Base-by-base conservation (phyloP, 345 rosid species). In the thale cress (Arabidopsis thaliana) region DNA sequence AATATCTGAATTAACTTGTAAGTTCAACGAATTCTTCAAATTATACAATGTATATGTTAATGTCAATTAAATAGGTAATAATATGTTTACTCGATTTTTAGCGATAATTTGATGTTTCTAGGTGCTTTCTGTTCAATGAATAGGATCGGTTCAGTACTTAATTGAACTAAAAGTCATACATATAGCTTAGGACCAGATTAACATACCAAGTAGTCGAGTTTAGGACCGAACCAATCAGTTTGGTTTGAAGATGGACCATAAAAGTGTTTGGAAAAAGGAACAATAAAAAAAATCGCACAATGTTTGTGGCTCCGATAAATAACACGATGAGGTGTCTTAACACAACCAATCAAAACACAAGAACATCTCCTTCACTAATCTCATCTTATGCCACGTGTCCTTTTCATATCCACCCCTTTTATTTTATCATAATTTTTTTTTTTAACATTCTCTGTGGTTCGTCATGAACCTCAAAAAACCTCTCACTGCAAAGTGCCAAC, bases 321-420 rank as follows among this genome's bases (percentile, higher is more conserved):
- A 55, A 77, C 72, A 50, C 50, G 80, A 68, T 68, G 79, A 68
- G 28, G 59, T 71, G 80, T 64, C 45, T 0, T 7, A 41, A 58
- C 4, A 22, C 41, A 58, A 66, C 81, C 81, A 78, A 78, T 78
- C 69, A 72, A 20, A 78, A 42, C 36, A 12, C 28, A 6, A 0
- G 58, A 71, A 55, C 81, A 78, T 78, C 81, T 72, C 56, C 73
- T 59, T 78, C 44, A 76, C 83, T 71, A 50, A 82, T 79, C 80
- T 30, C 37, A 65, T 53, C 61, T 10, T 4, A 1, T 13, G 85
- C 87, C 92, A 91, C 91, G 96, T 86, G 93, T 90, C 85, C 4
- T 61, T 59, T 57, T 63, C 73, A 36, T 55, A 60, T 82, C 97
- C 97, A 91, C 88, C 79, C 83, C 78, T 77, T 82, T 76, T 6